A percentile compares a stretch with the other conserved stretches of the same genome.
Evolutionary conservation across 768 basidiomycete species (phyloP).

Genomic region (Mycena vulgaris): DNA sequence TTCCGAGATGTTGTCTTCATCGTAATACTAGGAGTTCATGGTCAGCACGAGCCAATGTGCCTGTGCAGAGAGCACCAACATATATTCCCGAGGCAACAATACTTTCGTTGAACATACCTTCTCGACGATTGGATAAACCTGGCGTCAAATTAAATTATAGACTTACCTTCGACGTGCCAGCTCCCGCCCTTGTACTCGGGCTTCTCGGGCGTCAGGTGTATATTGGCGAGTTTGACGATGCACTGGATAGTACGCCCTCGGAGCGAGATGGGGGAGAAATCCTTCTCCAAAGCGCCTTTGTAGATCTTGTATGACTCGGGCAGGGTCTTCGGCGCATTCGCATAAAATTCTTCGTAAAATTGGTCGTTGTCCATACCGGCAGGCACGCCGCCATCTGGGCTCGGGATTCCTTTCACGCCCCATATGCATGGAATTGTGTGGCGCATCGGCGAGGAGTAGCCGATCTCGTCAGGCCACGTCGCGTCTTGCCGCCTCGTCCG

Average conservation of each 20-base stretch:
- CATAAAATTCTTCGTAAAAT: neutral
- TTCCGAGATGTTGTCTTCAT: conserved; percentile 50
- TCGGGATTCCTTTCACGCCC: neutral
- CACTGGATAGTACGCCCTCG: conserved; percentile 14
- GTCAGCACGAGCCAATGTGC: conserved; percentile 31
- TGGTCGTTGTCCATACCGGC: neutral
- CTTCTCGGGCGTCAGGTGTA: conserved; percentile 49
- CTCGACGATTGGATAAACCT: neutral
- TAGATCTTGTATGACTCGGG: neutral
- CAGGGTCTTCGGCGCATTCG: neutral
- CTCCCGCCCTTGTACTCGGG: conserved; percentile 44
- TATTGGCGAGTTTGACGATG: conserved; percentile 48
- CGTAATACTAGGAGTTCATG: conserved; percentile 40
- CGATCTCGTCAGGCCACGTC: neutral
- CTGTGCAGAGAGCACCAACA: conserved; percentile 4
- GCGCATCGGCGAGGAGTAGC: neutral
- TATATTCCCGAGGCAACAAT: conserved; percentile 42
- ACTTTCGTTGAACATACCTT: conserved; percentile 47
- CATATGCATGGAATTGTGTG: neutral
- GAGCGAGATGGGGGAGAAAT: conserved; percentile 1
- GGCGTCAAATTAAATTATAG: neutral
- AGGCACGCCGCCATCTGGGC: neutral
- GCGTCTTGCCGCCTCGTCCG: neutral
- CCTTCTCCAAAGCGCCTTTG: conserved; percentile 1
- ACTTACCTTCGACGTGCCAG: conserved; percentile 51